phyloP scores from a whole-genome alignment of 768 basidiomycete species.

The Hemileccinum impolitum region DNA sequence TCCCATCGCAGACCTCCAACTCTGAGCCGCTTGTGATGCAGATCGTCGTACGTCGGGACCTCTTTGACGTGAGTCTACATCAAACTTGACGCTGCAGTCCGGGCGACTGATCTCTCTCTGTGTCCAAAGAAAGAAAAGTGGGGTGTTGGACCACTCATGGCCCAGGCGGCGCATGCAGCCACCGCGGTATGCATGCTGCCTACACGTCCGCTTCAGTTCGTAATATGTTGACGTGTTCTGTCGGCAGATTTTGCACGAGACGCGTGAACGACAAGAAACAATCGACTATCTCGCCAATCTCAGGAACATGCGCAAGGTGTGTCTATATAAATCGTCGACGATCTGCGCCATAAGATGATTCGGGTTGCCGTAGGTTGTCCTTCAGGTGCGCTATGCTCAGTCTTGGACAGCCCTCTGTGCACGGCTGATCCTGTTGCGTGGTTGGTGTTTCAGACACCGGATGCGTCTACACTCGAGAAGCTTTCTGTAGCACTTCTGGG shows the following conservation, averaged over 20 bases:
- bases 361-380: conserved; percentile 30
- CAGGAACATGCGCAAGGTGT: conserved; percentile 40
- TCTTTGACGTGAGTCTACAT: conserved; percentile 36
- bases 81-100: background rate
- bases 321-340: background rate
- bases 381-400: conserved; percentile 32
- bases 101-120: background rate
- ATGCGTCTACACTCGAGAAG: conserved; percentile 30
- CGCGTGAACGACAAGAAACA: conserved; percentile 36
- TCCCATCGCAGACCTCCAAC: background rate
- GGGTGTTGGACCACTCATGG: conserved; percentile 44
- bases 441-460: conserved; percentile 27
- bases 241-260: conserved; percentile 38
- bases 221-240: background rate
- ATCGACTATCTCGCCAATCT: conserved; percentile 37
- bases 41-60: conserved; percentile 40
- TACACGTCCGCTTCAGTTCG: background rate
- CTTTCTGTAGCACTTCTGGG: conserved; percentile 30
- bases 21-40: conserved; percentile 38
- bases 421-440: too few species aligned
- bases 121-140: conserved; percentile 37
- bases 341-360: background rate
- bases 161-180: conserved; percentile 42
- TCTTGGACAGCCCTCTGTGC: background rate
- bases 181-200: conserved; percentile 30